Base-by-base conservation (phyloP, 1,139 yeast species). In the Entelexis sorbosivorans region DNA sequence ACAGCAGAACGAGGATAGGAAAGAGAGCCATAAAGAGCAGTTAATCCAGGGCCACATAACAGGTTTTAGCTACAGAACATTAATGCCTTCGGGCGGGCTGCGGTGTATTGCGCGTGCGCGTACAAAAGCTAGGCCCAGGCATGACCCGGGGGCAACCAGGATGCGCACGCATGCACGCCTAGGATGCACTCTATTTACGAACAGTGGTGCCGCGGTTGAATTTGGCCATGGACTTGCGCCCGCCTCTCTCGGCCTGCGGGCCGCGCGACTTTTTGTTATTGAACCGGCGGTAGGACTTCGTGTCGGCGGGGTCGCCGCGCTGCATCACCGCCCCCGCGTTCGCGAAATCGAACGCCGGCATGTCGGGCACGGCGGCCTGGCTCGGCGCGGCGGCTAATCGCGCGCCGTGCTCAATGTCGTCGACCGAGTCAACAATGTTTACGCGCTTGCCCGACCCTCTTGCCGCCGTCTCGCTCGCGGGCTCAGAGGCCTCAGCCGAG, bases 141-240 rank as follows among this genome's bases (percentile, higher is more conserved):
- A n/a, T n/a, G n/a, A n/a, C n/a, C n/a, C n/a, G n/a, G n/a, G n/a
- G n/a, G n/a, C n/a, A n/a, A n/a, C n/a, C n/a, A n/a, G n/a, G n/a
- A n/a, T n/a, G n/a, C n/a, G n/a, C 24, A 6, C 24, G 24, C 24
- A 22, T 22, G 24, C 24, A 22, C 24, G 6, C 31, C 31, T 11
- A 9, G 5, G 13, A 10, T 28, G 13, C 34, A n/a, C 9, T 20
- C 26, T 32, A 42, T 22, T 42, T 42, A 9, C 45, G 17, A 14
- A 42, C 16, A 8, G 45, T 42, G 6, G 45, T 42, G 20, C 45
- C 45, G 14, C 29, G 26, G 13, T 42, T 42, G 20, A 31, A 42
- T 20, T 42, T 42, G 20, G 45, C 45, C 45, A 42, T 42, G 6
- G 45, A 42, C 20, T 42, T 42, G 29, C 45, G 45, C 19, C 35